Evolutionary conservation across 2,329 filamentous ascomycete genomes (phyloP), one percentile per base, ranked within the genome.

Genomic region (Periconia sp.): DNA sequence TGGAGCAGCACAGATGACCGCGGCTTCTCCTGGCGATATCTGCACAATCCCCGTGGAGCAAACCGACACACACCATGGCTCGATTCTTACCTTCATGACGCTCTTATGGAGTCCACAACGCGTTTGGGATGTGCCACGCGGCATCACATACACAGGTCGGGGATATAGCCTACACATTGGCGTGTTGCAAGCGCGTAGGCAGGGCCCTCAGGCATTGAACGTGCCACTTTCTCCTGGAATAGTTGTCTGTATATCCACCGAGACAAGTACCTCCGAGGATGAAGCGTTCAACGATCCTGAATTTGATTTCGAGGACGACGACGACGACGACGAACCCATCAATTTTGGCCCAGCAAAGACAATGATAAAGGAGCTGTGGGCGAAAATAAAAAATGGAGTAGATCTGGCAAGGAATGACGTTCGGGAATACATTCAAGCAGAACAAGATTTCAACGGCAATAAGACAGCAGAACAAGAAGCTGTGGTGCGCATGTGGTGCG

Each of bases 401-500:
- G 61, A 64, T 40, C 36, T 68, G 15, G 61, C 59, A 0, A 57
- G 54, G 29, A 46, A 40, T 0, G 63, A 68, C 28, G 43, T 57
- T 2, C 53, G 39, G 23, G 63, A 65, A 36, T 51, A 59, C 10
- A 57, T 66, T 49, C 61, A 67, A 59, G 43, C 29, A 16, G 34
- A 28, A 6, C 26, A 50, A 23, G 46, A 38, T 9, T 45, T 46
- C 9, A 40, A 28, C 18, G 16, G 17, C 6, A 32, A 39, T 9
- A 47, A 39, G 19, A 43, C 36, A n/a, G 38, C 46, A 11, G 48
- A 54, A 31, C 50, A 44, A 5, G 57, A 68, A 12, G 52, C 56
- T 11, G 36, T 38, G 4, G 59, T 66, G 34, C 50, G 59, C 23
- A 61, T 66, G 56, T 69, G 66, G 66, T 67, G 63, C 25, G 65